Percentiles rank a stretch among this genome's conserved stretches.
These are phyloP conservation scores for Coemansia sp. DNA, from an alignment of 192 early-diverging fungal genomes.

Conservation along the genomic window DNA sequence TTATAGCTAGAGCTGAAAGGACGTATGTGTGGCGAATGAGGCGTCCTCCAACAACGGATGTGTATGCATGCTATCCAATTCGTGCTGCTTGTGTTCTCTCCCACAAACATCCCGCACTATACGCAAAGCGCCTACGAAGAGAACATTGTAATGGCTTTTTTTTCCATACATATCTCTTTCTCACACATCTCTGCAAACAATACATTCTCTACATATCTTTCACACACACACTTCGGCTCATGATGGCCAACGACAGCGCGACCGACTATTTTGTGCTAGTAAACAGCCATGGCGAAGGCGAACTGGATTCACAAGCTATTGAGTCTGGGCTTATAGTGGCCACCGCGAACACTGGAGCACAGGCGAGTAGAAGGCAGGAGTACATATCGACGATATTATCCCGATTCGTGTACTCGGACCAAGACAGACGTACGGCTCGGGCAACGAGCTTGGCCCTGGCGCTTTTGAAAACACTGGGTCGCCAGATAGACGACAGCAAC, in stretches of 20 bases:
- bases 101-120: constrained; percentile 2
- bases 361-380: background rate
- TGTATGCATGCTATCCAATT: constrained; percentile 6
- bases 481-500: constrained; percentile 17
- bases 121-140: background rate
- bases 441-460: constrained; percentile 31
- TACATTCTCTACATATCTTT: background rate
- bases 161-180: background rate
- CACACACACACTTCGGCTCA: background rate
- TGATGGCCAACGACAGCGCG: background rate
- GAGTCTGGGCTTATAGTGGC: constrained; percentile 27
- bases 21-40: constrained; percentile 8
- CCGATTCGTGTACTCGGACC: constrained; percentile 38
- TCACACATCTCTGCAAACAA: background rate
- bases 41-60: background rate
- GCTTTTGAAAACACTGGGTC: constrained; percentile 38
- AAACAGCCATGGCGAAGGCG: background rate
- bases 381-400: constrained; percentile 14
- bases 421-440: constrained; percentile 24
- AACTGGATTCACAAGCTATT: constrained; percentile 6
- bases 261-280: constrained; percentile 39
- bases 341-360: constrained; percentile 3
- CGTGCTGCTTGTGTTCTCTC: background rate
- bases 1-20: background rate
- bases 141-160: background rate